Evolutionary conservation across 768 basidiomycete species (phyloP).

Genomic region (Collybiopsis luxurians): DNA sequence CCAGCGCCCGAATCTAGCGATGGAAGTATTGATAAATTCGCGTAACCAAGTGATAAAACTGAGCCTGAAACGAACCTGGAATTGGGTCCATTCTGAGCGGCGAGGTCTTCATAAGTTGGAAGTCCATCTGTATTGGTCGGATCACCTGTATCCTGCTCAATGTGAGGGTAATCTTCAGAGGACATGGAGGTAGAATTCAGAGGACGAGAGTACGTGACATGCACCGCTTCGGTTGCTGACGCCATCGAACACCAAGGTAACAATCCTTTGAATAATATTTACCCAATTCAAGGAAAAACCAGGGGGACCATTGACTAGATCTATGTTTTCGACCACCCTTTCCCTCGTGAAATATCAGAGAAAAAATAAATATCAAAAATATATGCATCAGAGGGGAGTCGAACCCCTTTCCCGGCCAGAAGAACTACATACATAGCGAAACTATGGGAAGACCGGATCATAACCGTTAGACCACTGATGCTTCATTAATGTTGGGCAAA

Average conservation of each 20-base stretch:
- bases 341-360: background rate
- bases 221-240: background rate
- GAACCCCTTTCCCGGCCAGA: slow-evolving; percentile 7
- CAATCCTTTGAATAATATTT: too few species aligned
- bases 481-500: background rate
- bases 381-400: slow-evolving; percentile 7
- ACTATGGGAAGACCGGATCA: slow-evolving; percentile 7
- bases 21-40: slow-evolving; percentile 11
- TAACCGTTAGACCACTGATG: slow-evolving; percentile 9
- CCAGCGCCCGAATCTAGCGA: slow-evolving; percentile 77
- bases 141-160: slow-evolving; percentile 43
- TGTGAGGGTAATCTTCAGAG: slow-evolving; percentile 17
- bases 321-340: background rate
- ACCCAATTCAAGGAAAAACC: too few species aligned
- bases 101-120: slow-evolving; percentile 81
- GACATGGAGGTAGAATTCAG: slow-evolving; percentile 15
- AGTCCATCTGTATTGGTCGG: slow-evolving; percentile 48
- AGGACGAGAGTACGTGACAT: background rate
- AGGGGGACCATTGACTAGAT: too few species aligned
- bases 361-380: background rate
- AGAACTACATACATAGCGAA: background rate
- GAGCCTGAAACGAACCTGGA: slow-evolving; percentile 78
- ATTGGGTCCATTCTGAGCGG: slow-evolving; percentile 73
- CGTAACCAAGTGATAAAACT: background rate
- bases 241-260: too few species aligned